phyloP scores from a whole-genome alignment of 2,329 filamentous ascomycete genomes.

The Claviceps digitariae region DNA sequence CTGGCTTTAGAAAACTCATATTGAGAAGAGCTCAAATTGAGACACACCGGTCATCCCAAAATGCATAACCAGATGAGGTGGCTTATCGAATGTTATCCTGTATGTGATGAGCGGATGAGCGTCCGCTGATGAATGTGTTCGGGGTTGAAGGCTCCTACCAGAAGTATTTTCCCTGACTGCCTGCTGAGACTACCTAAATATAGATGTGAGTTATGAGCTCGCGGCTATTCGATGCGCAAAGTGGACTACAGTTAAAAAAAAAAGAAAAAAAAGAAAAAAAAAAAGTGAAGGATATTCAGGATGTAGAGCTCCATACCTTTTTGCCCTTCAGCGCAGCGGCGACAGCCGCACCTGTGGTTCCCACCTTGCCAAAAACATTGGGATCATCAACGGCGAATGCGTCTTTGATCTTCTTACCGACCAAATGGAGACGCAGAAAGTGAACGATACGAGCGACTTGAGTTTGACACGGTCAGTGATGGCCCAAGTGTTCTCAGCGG shows the following conservation, averaged over 20 bases:
- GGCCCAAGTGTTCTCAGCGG: neutral
- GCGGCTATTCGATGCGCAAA: no score
- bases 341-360: slow-evolving; percentile 64
- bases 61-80: slow-evolving; percentile 82
- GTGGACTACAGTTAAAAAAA: no score
- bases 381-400: slow-evolving; percentile 64
- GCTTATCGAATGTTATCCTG: slow-evolving; percentile 47
- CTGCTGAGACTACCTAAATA: slow-evolving; percentile 43
- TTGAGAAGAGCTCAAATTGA: neutral
- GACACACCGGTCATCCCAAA: slow-evolving; percentile 54
- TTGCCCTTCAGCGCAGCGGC: slow-evolving; percentile 61
- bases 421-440: slow-evolving; percentile 69
- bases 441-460: slow-evolving; percentile 76
- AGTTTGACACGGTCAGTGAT: neutral
- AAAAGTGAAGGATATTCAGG: no score
- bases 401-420: slow-evolving; percentile 63
- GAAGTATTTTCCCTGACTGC: slow-evolving; percentile 94
- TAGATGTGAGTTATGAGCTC: no score
- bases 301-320: slow-evolving; percentile 27
- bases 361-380: slow-evolving; percentile 83
- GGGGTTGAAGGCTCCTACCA: slow-evolving; percentile 39
- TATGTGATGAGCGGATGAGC: neutral
- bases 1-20: neutral
- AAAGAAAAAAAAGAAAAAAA: no score
- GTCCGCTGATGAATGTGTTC: slow-evolving; percentile 16